Evolutionary conservation across 2,329 filamentous ascomycete genomes (phyloP), one percentile per base, ranked within the genome.

Genomic region (Capronia epimyces): DNA sequence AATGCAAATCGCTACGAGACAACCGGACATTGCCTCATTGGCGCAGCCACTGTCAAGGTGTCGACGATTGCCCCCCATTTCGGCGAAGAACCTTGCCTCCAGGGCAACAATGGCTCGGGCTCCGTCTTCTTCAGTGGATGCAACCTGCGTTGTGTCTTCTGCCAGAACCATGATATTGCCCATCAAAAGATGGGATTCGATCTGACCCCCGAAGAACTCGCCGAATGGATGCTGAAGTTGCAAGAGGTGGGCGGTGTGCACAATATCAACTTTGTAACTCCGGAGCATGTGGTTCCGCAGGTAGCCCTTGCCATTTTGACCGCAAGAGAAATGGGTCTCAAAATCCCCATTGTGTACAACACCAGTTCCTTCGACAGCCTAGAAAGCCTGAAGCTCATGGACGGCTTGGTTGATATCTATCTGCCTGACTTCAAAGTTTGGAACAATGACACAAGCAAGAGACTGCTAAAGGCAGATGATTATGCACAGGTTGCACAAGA

Each of bases 341-440:
- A 71, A 3, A 63, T 91, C 9, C 87, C 87, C 1, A 83, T 94
- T 60, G 77, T 94, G 27, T 93, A 94, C 74, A 94, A 94, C 63
- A 90, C 87, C 0, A 89, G 84, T 0, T 82, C 84, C 9, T 94
- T 87, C 63, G 88, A 94, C 68, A 88, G 83, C 1, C 70, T 84
- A 0, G 82, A 81, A 2, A 89, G 84, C 0, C 71, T 94, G 1
- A 69, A 81, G 52, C 73, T 93, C 7, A 77, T 94, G 60, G 83
- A 93, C 60, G 87, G 87, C 0, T 71, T 94, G 22, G 81, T 93
- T 0, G 87, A 93, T 65, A 89, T 94, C 39, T 94, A 93, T 64
- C 73, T 94, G n/a, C 84, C 87, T 0, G 87, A 94, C 64, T 93
- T 93, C 73, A 93, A 94, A 66, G 81, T 90, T 8, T 93, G 86